A percentile compares a stretch with the other conserved stretches of the same genome.
Evolutionary conservation across 2,329 filamentous ascomycete genomes (phyloP).

Genomic region (Chlorencoelia australis): DNA sequence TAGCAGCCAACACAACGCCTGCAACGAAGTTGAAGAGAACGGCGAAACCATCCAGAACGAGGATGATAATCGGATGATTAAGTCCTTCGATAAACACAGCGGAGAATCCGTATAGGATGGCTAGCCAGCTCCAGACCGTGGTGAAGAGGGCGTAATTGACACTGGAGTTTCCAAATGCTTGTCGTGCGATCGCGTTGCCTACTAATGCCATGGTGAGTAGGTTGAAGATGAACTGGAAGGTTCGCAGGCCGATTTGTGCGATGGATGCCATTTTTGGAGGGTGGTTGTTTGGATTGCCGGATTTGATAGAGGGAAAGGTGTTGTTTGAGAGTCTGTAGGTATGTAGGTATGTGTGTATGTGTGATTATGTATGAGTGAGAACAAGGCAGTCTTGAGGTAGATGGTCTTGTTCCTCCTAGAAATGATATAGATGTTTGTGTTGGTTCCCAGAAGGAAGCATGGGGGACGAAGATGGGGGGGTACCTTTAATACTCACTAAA

Average conservation of each 20-base stretch:
- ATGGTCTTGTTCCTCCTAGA: no score
- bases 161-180: constrained; percentile 53
- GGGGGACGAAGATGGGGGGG: no score
- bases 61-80: constrained; percentile 38
- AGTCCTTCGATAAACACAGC: constrained; percentile 43
- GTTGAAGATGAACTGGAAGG: constrained; percentile 21
- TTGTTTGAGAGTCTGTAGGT: background rate
- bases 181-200: constrained; percentile 27
- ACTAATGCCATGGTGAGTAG: constrained; percentile 24
- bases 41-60: constrained; percentile 48
- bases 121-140: constrained; percentile 54
- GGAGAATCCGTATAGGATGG: constrained; percentile 51
- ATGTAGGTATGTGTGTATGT: background rate
- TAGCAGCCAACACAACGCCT: constrained; percentile 60
- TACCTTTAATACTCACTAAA: no score
- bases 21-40: constrained; percentile 58
- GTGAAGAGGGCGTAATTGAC: constrained; percentile 57
- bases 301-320: background rate
- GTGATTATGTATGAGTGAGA: background rate
- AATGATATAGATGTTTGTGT: no score
- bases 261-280: constrained; percentile 15
- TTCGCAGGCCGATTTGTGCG: constrained; percentile 18
- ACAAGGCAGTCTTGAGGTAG: background rate
- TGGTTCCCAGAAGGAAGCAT: no score
- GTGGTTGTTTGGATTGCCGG: background rate